Conservation (phyloP, 192 early-diverging fungal species). For the Linnemannia zychae region DNA sequence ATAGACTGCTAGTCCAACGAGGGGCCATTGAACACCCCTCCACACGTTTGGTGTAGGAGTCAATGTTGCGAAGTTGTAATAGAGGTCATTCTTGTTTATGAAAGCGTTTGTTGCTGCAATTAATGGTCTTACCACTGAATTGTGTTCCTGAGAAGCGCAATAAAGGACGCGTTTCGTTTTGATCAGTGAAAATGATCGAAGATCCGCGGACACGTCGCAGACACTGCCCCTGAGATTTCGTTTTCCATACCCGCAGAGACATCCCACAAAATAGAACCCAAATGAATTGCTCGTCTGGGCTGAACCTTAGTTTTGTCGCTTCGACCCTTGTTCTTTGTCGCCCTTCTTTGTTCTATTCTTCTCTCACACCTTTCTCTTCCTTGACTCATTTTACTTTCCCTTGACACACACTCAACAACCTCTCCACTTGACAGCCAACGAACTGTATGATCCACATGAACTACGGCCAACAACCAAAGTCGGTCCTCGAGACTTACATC, state of each 20-base stretch:
- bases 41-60: neutral
- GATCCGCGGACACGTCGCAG: no score
- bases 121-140: no score
- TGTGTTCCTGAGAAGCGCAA: neutral
- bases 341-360: neutral
- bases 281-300: neutral
- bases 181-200: no score
- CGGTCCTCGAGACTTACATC: conserved; percentile 49
- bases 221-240: no score
- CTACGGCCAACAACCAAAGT: conserved; percentile 53
- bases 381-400: no score
- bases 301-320: neutral
- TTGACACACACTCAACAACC: neutral
- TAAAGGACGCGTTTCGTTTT: no score
- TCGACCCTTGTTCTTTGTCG: neutral
- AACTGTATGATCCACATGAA: conserved; percentile 26
- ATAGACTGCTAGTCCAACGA: neutral
- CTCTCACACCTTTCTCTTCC: neutral
- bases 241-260: no score
- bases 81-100: no score
- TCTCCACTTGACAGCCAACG: neutral
- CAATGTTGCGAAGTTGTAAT: no score
- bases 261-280: neutral
- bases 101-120: no score
- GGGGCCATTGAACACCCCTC: neutral